Evolutionary conservation across 805 yeast genomes (phyloP).

Genomic region (Hanseniaspora pseudoguilliermondii): DNA sequence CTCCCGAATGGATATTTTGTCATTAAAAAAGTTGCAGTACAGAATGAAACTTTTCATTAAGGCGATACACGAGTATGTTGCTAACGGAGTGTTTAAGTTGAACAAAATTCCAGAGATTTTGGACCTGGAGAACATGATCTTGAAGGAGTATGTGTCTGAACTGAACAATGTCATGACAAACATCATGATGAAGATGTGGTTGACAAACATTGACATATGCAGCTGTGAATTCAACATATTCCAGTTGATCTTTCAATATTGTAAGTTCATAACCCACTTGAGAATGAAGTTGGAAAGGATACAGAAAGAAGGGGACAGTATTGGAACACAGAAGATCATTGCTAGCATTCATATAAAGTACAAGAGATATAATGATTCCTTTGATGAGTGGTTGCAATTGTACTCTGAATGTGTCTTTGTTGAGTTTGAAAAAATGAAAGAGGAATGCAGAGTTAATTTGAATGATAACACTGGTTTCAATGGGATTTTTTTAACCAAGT

Average conservation of each 20-base stretch:
- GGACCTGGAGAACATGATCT: background rate
- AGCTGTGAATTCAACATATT: conserved; percentile 24
- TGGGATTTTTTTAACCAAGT: conserved; percentile 1
- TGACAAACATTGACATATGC: conserved; percentile 17
- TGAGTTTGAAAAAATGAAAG: conserved; percentile 53
- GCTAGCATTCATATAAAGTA: conserved; percentile 11
- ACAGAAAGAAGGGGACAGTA: background rate
- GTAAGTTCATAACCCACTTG: conserved; percentile 25
- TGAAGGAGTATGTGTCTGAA: conserved; percentile 16
- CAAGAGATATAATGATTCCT: conserved; percentile 28
- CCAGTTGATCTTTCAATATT: conserved; percentile 24
- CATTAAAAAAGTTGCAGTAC: conserved; percentile 42
- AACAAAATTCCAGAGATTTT: conserved; percentile 2
- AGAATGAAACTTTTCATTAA: conserved; percentile 24
- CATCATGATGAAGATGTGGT: conserved; percentile 22
- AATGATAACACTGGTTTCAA: background rate
- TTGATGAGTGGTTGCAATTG: conserved; percentile 37
- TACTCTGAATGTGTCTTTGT: conserved; percentile 49
- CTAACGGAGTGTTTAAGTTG: background rate
- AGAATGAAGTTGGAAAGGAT: conserved; percentile 33
- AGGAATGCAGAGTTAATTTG: conserved; percentile 33
- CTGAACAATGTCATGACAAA: conserved; percentile 21
- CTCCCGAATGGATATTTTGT: conserved; percentile 31
- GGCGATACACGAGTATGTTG: conserved; percentile 2
- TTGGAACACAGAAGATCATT: conserved; percentile 1